Evolutionary conservation across 331 rosid species (phyloP).

Genomic region (Quercus phellos): DNA sequence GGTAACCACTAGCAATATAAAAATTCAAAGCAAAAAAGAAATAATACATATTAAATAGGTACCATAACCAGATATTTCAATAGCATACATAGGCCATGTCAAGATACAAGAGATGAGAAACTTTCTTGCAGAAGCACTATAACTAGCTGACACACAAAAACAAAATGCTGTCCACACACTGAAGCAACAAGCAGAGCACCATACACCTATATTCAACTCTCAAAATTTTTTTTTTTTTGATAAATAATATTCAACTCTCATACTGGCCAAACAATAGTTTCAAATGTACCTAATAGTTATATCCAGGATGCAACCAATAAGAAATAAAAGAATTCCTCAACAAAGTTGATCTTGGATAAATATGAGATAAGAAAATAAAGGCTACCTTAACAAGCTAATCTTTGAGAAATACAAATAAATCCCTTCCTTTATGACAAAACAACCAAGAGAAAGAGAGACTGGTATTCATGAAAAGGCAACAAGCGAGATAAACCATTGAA

Average conservation of each 20-base stretch:
- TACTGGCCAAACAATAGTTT: neutral
- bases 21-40: neutral
- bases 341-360: neutral
- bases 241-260: neutral
- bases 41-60: neutral
- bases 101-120: neutral
- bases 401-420: neutral
- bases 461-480: too few species aligned
- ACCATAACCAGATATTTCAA: neutral
- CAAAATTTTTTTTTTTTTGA: too few species aligned
- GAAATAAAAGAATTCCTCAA: neutral
- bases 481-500: too few species aligned
- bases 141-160: neutral
- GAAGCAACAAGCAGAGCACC: neutral
- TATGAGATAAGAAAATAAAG: neutral
- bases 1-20: neutral
- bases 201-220: neutral
- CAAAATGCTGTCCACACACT: neutral
- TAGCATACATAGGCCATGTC: neutral
- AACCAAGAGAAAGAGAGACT: too few species aligned
- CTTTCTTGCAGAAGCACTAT: conserved; percentile 6
- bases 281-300: neutral
- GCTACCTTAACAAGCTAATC: neutral
- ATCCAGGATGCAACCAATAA: neutral
- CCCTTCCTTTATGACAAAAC: neutral